phyloP scores from a whole-genome alignment of 257 asterid genomes.

The Solanum gracilifrons region DNA sequence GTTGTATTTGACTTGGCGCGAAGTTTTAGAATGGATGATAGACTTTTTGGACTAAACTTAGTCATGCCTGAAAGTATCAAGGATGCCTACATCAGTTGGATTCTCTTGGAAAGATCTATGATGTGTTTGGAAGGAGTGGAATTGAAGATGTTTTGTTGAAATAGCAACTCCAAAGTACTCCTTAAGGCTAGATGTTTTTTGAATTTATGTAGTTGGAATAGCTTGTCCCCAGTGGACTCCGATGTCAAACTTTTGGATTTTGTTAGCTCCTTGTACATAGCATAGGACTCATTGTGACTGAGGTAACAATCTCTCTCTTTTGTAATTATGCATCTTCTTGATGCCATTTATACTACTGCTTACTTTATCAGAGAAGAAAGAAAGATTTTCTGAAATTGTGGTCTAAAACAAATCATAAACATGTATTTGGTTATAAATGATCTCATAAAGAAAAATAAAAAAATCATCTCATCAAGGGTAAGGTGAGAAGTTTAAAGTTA shows the following conservation, averaged over 20 bases:
- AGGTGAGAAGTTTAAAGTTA: background rate
- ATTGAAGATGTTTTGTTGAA: background rate
- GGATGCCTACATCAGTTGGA: background rate
- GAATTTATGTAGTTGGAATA: background rate
- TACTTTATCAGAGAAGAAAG: background rate
- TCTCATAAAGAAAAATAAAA: background rate
- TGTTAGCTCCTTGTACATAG: background rate
- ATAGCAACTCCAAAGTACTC: background rate
- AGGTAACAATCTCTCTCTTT: background rate
- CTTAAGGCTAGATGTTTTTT: background rate
- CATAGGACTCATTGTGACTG: background rate
- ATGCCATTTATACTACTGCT: background rate
- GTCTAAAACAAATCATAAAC: background rate
- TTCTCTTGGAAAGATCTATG: background rate
- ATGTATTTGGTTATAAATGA: background rate
- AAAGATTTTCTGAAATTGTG: background rate
- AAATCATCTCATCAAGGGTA: background rate
- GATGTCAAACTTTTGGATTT: background rate
- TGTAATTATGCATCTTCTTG: background rate
- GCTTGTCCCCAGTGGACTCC: background rate
- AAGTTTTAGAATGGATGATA: background rate
- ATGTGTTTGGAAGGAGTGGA: background rate
- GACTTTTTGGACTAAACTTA: background rate
- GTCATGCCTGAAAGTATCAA: background rate
- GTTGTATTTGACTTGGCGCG: background rate